phyloP scores from a whole-genome alignment of 192 early-diverging fungal genomes.

The Coemansia sp. region DNA sequence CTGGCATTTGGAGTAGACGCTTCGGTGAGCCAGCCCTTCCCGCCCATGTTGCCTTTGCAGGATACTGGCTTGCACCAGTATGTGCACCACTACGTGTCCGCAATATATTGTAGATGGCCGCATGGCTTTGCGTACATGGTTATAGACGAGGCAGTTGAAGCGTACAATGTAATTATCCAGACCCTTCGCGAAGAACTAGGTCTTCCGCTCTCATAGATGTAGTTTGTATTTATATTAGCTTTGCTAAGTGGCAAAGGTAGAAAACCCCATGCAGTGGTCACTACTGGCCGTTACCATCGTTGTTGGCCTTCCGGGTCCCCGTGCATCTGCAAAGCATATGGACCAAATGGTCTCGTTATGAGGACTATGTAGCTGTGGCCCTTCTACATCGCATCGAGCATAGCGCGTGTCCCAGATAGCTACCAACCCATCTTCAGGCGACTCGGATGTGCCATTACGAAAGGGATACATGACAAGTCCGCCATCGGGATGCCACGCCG shows the following conservation, averaged over 20 bases:
- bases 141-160: constrained; percentile 40
- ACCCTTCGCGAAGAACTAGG: constrained; percentile 12
- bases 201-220: neutral
- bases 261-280: constrained; percentile 37
- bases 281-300: constrained; percentile 20
- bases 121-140: constrained; percentile 51
- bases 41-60: constrained; percentile 28
- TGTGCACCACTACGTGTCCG: constrained; percentile 17
- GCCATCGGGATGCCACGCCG: constrained; percentile 40
- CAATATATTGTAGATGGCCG: constrained; percentile 33
- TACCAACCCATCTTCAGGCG: constrained; percentile 7
- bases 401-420: constrained; percentile 42
- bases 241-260: constrained; percentile 17
- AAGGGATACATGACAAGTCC: constrained; percentile 33
- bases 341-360: constrained; percentile 26
- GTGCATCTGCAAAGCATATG: constrained; percentile 15
- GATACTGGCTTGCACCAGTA: constrained; percentile 36
- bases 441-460: neutral
- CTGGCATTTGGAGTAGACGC: constrained; percentile 31
- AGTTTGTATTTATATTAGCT: neutral
- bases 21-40: constrained; percentile 24
- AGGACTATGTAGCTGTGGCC: constrained; percentile 13
- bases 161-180: constrained; percentile 43
- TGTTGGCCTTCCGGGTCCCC: neutral
- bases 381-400: constrained; percentile 10